These are phyloP conservation scores for Aspergillus haitiensis DNA, from an alignment of 495 filamentous ascomycete genomes.

Conservation along the genomic window DNA sequence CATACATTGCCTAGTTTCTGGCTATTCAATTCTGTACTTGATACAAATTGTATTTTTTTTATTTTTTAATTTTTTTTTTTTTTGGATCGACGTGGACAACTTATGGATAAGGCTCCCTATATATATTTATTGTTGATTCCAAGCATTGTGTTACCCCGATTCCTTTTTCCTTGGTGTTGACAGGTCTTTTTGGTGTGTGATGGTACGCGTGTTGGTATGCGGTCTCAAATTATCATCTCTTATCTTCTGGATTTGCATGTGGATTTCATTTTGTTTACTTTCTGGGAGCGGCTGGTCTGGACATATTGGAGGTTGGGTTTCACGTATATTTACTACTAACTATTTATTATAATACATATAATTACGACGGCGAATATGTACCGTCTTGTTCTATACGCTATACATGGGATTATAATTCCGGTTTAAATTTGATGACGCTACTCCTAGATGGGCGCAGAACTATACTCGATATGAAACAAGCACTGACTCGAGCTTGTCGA, in stretches of 20 bases:
- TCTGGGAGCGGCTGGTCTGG: slow-evolving; percentile 23
- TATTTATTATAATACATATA: slow-evolving; percentile 28
- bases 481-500: too few relatives aligned
- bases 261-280: slow-evolving; percentile 14
- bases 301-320: slow-evolving; percentile 23
- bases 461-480: too few relatives aligned
- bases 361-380: slow-evolving; percentile 11
- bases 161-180: background rate
- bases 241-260: slow-evolving; percentile 23
- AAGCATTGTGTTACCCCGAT: slow-evolving; percentile 18
- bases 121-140: slow-evolving; percentile 18
- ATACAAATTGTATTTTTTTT: slow-evolving; percentile 10
- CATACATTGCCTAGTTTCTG: slow-evolving; percentile 6
- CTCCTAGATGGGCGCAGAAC: background rate
- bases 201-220: slow-evolving; percentile 8
- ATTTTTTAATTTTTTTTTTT: slow-evolving; percentile 14
- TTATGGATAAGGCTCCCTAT: background rate
- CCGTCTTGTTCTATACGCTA: background rate
- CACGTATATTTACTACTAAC: slow-evolving; percentile 25
- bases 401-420: background rate
- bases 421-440: background rate
- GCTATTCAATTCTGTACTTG: background rate
- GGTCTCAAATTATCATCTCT: slow-evolving; percentile 3
- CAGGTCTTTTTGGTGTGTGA: slow-evolving; percentile 14
- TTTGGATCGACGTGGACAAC: slow-evolving; percentile 5